Base-by-base conservation (phyloP, 768 basidiomycete genomes). In the Boletus fagicola region DNA sequence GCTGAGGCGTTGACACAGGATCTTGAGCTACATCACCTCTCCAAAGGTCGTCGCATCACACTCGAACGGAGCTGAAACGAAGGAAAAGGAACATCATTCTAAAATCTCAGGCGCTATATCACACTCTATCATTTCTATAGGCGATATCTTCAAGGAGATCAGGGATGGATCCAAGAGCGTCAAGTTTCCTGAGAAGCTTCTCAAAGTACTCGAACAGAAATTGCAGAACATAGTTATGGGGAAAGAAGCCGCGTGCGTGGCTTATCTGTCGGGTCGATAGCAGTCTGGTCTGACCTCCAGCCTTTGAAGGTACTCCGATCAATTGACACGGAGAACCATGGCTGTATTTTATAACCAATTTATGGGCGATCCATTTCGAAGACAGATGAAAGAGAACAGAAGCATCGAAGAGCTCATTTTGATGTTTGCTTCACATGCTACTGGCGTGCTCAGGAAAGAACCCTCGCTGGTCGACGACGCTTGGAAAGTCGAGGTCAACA, bases 361-460 rank as follows among this genome's bases (percentile, higher is more conserved):
- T 72, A 85, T 87, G 72, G 86, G 90, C 56, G 89, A 92, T 28
- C 80, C 79, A 39, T 96, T 97, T 77, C 86, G 89, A 56, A 82
- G 84, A 36, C 90, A 94, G 65, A 89, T 98, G 85, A 92, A 93
- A 73, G 95, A 98, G 71, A 95, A 92, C 71, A 83, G 97, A 46
- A 97, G 96, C 76, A 92, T 98, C 39, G 97, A 99, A 75, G 94
- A 98, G 61, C 87, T 99, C 53, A 96, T 99, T 57, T 80, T 99
- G 51, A 90, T 91, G 81, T 98, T 98, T 66, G 95, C 95, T 12
- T 91, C 94, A 1, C 87, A 93, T 51, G 91, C 96, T 4, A 93
- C 92, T 3, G 81, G 83, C 28, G 84, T 92, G 10, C 80, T 98
- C 58, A 90, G 87, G 81, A 97, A 97, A 74, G 93, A 95, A 62